Conservation (phyloP, 768 basidiomycete genomes). For the Rhodotorula sphaerocarpa region DNA sequence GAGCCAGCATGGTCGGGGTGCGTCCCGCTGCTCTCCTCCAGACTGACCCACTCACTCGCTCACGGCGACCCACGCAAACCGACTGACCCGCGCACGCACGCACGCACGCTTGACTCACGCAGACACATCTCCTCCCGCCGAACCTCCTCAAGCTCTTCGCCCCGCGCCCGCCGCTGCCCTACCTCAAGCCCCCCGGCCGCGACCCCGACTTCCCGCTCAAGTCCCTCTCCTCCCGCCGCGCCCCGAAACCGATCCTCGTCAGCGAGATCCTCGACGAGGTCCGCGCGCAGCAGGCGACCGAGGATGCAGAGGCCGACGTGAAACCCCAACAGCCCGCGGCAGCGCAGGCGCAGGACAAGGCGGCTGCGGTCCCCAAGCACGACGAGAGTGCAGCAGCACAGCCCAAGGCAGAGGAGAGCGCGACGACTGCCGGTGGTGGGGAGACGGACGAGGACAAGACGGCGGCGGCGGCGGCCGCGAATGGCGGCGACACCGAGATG, state of each 20-base stretch:
- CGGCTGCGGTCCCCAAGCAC: neutral
- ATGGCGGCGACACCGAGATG: too few relatives aligned
- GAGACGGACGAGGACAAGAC: constrained; percentile 58
- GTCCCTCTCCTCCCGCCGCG: constrained; percentile 19
- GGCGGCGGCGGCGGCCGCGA: constrained; percentile 6
- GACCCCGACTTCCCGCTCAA: constrained; percentile 55
- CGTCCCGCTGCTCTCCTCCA: neutral
- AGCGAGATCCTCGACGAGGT: constrained; percentile 63
- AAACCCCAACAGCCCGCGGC: neutral
- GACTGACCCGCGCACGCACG: neutral
- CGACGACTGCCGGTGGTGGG: too few relatives aligned
- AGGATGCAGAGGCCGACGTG: constrained; percentile 40
- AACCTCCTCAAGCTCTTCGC: constrained; percentile 95
- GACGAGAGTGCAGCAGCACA: neutral
- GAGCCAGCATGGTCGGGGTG: neutral
- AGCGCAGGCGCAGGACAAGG: neutral
- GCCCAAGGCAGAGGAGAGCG: constrained; percentile 42
- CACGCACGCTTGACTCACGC: neutral
- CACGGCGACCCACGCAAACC: neutral
- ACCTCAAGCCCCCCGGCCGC: constrained; percentile 70
- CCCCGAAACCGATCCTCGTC: constrained; percentile 60
- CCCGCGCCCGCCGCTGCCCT: constrained; percentile 81
- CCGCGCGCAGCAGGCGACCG: constrained; percentile 61
- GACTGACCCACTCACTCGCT: neutral
- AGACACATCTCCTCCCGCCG: constrained; percentile 75